Evolutionary conservation across 2,329 filamentous ascomycete genomes (phyloP).

Genomic region (Penicillium verrucosum): DNA sequence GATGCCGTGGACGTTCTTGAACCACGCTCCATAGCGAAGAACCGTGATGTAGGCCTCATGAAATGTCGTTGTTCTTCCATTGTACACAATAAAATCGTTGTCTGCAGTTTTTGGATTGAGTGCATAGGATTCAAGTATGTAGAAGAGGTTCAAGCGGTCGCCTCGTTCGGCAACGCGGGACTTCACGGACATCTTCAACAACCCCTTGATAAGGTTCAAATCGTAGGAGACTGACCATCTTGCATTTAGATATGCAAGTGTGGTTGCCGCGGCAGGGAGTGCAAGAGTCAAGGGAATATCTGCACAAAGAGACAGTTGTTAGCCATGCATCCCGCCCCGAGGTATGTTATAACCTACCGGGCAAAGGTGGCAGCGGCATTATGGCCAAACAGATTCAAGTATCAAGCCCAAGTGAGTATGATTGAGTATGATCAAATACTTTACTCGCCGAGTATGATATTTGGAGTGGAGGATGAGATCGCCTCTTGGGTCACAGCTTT

Average conservation of each 20-base stretch:
- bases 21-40: conserved; percentile 71
- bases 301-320: conserved; percentile 13
- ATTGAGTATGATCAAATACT: not conserved
- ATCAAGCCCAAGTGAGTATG: not conserved
- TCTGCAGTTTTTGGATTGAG: conserved; percentile 51
- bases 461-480: not conserved
- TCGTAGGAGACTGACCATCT: conserved; percentile 67
- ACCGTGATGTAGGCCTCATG: conserved; percentile 68
- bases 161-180: conserved; percentile 50
- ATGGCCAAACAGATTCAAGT: not conserved
- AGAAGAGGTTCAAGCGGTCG: conserved; percentile 70
- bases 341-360: not conserved
- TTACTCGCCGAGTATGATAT: not conserved
- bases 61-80: conserved; percentile 69
- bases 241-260: conserved; percentile 75
- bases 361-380: not conserved
- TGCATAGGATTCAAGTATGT: conserved; percentile 67
- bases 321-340: not conserved
- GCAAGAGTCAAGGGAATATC: conserved; percentile 44
- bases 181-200: conserved; percentile 48
- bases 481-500: not conserved
- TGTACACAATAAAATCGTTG: conserved; percentile 62
- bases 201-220: conserved; percentile 54
- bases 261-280: conserved; percentile 61
- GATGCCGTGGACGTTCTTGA: conserved; percentile 62